A percentile compares a stretch with the other conserved stretches of the same genome.
Evolutionary conservation across 2,329 filamentous ascomycete genomes (phyloP).

Genomic region (Magnaporthiopsis incrustans): DNA sequence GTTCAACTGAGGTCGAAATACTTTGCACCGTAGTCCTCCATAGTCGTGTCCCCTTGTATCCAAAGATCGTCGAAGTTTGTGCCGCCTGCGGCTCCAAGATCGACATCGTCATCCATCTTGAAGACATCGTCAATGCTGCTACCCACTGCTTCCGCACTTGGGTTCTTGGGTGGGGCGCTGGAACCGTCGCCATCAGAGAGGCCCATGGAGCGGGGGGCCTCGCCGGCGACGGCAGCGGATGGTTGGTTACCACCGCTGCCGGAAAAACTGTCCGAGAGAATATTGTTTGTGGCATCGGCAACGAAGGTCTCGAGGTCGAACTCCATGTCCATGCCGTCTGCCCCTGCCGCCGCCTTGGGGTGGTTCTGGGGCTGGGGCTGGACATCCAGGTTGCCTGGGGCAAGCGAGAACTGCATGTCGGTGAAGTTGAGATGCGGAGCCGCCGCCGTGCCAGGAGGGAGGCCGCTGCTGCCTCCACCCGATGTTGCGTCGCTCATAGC

Average conservation of each 20-base stretch:
- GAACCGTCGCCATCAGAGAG: background rate
- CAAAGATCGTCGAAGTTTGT: conserved; percentile 44
- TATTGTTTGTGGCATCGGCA: conserved; percentile 18
- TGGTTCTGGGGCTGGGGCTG: conserved; percentile 11
- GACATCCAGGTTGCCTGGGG: conserved; percentile 24
- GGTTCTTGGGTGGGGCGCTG: background rate
- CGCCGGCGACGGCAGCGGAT: background rate
- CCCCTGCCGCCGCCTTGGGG: background rate
- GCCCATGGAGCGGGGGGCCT: background rate
- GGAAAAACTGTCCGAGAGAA: conserved; percentile 13
- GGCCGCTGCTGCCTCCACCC: conserved; percentile 6
- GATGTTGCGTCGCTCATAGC: conserved; percentile 8
- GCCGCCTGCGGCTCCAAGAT: conserved; percentile 24
- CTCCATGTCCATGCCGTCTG: conserved; percentile 22
- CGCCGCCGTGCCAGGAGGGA: conserved; percentile 11
- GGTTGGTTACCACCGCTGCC: background rate
- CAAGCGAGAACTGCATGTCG: conserved; percentile 48
- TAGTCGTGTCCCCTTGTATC: conserved; percentile 35
- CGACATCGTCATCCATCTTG: conserved; percentile 27
- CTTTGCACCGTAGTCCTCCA: conserved; percentile 38
- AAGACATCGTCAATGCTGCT: conserved; percentile 39
- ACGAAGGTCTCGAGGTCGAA: conserved; percentile 40
- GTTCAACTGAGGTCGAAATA: conserved; percentile 30
- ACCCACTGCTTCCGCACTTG: conserved; percentile 10
- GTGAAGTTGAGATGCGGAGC: conserved; percentile 42